Evolutionary conservation across 1,284 basidiomycete species (phyloP).

Genomic region (Ceratobasidium sp.): DNA sequence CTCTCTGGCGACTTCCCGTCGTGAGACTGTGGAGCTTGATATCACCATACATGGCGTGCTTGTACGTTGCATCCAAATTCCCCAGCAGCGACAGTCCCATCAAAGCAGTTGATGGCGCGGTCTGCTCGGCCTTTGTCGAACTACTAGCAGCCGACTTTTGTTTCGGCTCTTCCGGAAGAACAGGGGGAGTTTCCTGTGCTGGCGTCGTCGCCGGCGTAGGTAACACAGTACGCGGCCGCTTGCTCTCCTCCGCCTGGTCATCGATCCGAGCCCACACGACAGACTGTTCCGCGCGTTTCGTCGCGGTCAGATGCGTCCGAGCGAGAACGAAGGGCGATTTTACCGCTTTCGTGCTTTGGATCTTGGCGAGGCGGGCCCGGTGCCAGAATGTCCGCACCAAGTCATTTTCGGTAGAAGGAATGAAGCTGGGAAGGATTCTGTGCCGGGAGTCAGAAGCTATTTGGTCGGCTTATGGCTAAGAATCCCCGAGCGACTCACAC

Average conservation of each 20-base stretch:
- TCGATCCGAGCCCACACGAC: constrained; percentile 75
- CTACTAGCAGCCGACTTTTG: constrained; percentile 34
- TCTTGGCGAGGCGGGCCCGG: constrained; percentile 72
- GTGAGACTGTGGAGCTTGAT: constrained; percentile 71
- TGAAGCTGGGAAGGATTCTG: constrained; percentile 69
- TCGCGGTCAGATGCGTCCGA: constrained; percentile 72
- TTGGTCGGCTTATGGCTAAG: not conserved
- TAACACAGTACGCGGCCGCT: constrained; percentile 52
- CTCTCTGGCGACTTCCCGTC: constrained; percentile 78
- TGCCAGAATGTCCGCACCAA: constrained; percentile 70
- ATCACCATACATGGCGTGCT: constrained; percentile 67
- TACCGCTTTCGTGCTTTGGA: constrained; percentile 69
- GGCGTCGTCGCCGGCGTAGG: constrained; percentile 51
- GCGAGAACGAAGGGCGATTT: constrained; percentile 70
- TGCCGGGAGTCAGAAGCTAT: not conserved
- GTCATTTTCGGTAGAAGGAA: constrained; percentile 57
- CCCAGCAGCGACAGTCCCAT: constrained; percentile 81
- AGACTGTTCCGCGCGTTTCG: constrained; percentile 66
- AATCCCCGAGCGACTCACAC: constrained; percentile 52
- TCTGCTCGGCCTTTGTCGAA: too few species aligned
- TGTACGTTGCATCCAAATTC: constrained; percentile 81
- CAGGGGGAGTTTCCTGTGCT: constrained; percentile 36
- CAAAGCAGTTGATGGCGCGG: constrained; percentile 66
- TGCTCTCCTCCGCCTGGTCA: constrained; percentile 60
- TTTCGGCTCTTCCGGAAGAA: constrained; percentile 22